Conservation (phyloP, 768 basidiomycete genomes). For the Lentinula boryana region DNA sequence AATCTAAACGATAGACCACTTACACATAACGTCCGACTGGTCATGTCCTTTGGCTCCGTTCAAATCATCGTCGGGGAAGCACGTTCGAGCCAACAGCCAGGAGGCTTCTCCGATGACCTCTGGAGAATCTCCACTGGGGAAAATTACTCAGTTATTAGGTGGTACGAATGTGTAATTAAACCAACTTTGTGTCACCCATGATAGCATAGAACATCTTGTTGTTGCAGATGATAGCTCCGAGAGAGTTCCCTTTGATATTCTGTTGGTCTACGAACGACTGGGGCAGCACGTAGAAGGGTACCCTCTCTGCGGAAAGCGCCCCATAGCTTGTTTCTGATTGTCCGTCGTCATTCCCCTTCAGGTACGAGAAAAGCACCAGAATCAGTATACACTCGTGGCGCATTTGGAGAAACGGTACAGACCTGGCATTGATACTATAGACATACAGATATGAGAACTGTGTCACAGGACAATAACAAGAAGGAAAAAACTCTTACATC, state of each 20-base stretch:
- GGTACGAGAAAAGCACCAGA: background rate
- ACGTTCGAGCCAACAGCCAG: slow-evolving; percentile 17
- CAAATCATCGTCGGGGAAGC: slow-evolving; percentile 15
- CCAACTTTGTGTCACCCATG: slow-evolving; percentile 19
- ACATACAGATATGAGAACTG: background rate
- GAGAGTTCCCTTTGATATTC: slow-evolving; percentile 14
- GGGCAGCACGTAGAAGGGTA: slow-evolving; percentile 19
- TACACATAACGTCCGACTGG: slow-evolving; percentile 16
- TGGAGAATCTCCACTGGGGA: slow-evolving; percentile 15
- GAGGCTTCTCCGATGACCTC: slow-evolving; percentile 21
- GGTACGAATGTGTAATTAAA: background rate
- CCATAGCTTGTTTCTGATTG: slow-evolving; percentile 18
- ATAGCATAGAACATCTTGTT: slow-evolving; percentile 22
- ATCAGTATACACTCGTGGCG: background rate
- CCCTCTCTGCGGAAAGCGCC: slow-evolving; percentile 16
- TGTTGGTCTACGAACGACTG: slow-evolving; percentile 12
- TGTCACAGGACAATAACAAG: background rate
- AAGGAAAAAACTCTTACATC: slow-evolving; percentile 9
- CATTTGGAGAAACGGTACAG: background rate
- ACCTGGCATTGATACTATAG: slow-evolving; percentile 4
- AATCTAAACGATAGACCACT: background rate
- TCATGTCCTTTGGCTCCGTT: slow-evolving; percentile 17
- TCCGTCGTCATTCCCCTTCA: slow-evolving; percentile 16
- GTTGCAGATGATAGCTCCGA: slow-evolving; percentile 19
- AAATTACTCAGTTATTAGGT: background rate